Evolutionary conservation across 345 rosid genomes (phyloP).

Genomic region (Lumnitzera littorea): DNA sequence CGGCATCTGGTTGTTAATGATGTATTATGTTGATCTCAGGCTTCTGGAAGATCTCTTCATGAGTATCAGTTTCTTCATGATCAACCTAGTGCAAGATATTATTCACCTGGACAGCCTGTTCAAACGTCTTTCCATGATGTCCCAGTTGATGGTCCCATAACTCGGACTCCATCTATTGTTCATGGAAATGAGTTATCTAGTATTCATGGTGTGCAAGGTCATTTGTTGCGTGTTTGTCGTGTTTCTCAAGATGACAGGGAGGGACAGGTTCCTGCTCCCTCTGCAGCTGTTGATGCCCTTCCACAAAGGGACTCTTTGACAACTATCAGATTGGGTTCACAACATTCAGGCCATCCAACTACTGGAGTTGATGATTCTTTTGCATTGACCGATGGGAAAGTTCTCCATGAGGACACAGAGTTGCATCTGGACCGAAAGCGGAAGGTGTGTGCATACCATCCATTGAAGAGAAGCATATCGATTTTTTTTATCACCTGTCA

Average conservation of each 20-base stretch:
- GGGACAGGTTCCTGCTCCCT: slow-evolving; percentile 46
- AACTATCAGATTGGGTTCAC: slow-evolving; percentile 31
- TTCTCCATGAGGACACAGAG: slow-evolving; percentile 28
- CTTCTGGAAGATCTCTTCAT: slow-evolving; percentile 42
- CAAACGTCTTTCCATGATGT: slow-evolving; percentile 50
- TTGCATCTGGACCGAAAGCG: slow-evolving; percentile 42
- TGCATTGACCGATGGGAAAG: slow-evolving; percentile 31
- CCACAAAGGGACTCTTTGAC: slow-evolving; percentile 39
- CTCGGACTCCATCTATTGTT: slow-evolving; percentile 39
- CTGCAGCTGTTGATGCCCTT: slow-evolving; percentile 41
- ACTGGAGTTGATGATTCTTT: slow-evolving; percentile 34
- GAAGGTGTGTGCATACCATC: slow-evolving; percentile 29
- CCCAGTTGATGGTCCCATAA: slow-evolving; percentile 41
- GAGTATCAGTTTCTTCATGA: slow-evolving; percentile 67
- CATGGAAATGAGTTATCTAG: slow-evolving; percentile 57
- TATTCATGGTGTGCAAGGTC: slow-evolving; percentile 47
- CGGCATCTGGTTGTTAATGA: slow-evolving; percentile 3
- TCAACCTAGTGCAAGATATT: slow-evolving; percentile 42
- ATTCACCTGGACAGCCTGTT: slow-evolving; percentile 35
- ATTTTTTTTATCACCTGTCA: slow-evolving; percentile 7
- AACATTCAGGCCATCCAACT: slow-evolving; percentile 22
- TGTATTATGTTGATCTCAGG: slow-evolving; percentile 24
- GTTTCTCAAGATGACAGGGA: slow-evolving; percentile 58
- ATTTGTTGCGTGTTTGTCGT: slow-evolving; percentile 41
- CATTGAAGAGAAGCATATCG: neutral